Base-by-base conservation (phyloP, 2,329 filamentous ascomycete genomes). In the Neofusicoccum umdonicola region DNA sequence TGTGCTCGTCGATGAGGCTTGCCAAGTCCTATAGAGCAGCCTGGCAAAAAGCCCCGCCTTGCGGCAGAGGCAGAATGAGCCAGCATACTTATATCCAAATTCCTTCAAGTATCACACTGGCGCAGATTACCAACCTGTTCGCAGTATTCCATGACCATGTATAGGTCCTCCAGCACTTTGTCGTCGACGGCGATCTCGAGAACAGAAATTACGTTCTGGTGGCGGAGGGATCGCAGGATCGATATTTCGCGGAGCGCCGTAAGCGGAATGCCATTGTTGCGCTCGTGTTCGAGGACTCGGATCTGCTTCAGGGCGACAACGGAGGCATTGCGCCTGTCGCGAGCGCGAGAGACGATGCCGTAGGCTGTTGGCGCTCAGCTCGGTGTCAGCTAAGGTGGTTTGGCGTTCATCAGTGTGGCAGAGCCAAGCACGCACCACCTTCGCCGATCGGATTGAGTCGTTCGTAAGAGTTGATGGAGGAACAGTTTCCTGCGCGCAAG, bases 91-190 rank as follows among this genome's bases (percentile, higher is more conserved):
- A 22, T 35, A 62, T 67, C 68, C 65, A 68, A 67, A 63, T 58
- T 69, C 67, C 63, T 65, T 57, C 62, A 65, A 54, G 63, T 48
- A 15, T 45, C 15, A 31, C 27, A 12, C 48, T 42, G 34, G 50
- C 44, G 31, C 27, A 45, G 39, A 31, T 34, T 54, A 63, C 66
- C 63, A 65, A 66, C 74, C 74, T 76, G 73, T 69, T 77, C 74
- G 66, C 72, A 74, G 63, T 76, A 76, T 66, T 77, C 75, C 74
- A 76, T 75, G 50, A 76, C 74, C 74, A 77, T 75, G 65, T 75
- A 75, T 47, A 76, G 67, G 64, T 76, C 71, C 62, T 75, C 72
- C 67, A 76, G 64, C 50, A 70, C 52, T 5, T 61, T 68, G 13
- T 69, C 66, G 34, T 71, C 73, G 9, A 77, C 74, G 8, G 75